Evolutionary conservation across 2,329 filamentous ascomycete species (phyloP), one percentile per base, ranked within the genome.

Genomic region (Diaporthe longicolla): DNA sequence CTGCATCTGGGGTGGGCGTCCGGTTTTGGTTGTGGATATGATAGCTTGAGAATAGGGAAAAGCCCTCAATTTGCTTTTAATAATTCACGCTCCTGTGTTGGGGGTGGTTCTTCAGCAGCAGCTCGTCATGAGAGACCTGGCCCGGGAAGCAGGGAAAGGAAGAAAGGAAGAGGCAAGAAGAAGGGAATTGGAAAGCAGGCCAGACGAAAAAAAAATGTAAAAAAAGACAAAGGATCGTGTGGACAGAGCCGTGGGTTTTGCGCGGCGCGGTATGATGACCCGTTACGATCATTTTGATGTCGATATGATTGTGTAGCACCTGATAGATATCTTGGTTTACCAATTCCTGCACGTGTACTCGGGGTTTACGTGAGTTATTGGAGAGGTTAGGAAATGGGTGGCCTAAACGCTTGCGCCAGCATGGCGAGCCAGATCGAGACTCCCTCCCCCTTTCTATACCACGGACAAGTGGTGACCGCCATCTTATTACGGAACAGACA

Each of bases 211-310:
- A 40, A 9, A 54, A n/a, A n/a, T n/a, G n/a, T 54, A 10, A 21
- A 37, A 11, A 11, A 21, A 45, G 29, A 29, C 21, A 55, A 17
- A 43, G 32, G 29, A n/a, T 45, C 24, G 29, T 11, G 29, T 17
- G 40, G 15, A 32, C 3, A 15, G 17, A 40, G 45, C 29, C 32
- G 32, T 32, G 29, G 17, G 40, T 63, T 45, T 37, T 37, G 35
- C 35, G 35, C 35, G 7, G 37, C n/a, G 45, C 48, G 32, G 43
- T 32, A 24, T 71, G 52, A 71, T 71, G 70, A 71, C 70, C 63
- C 21, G 59, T 71, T 13, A 71, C 32, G 70, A 71, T 54, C n/a
- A 54, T 35, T 43, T 61, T 71, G 69, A 63, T 59, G 69, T 37
- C 32, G 37, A 43, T 29, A 71, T 71, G 55, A 61, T 71, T 57